Evolutionary conservation across 441 rosid species (phyloP).

Genomic region (Populus hybrid): DNA sequence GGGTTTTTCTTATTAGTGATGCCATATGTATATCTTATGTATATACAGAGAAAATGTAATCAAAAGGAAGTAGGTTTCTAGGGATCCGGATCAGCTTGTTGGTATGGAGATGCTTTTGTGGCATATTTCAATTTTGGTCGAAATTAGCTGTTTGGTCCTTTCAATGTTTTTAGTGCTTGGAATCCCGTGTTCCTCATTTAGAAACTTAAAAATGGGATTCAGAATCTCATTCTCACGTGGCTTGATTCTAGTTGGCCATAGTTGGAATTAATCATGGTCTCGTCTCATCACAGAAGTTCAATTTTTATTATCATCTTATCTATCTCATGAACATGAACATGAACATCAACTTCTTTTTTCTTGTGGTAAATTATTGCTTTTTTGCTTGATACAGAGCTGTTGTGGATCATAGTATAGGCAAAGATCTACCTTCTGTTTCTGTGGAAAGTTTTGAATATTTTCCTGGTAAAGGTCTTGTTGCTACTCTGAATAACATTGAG

Average conservation of each 20-base stretch:
- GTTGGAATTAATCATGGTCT: not conserved
- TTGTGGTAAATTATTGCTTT: slow-evolving; percentile 15
- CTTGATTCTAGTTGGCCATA: not conserved
- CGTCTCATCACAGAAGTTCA: not conserved
- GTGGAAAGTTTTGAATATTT: slow-evolving; percentile 82
- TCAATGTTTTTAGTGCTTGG: not conserved
- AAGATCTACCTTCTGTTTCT: slow-evolving; percentile 78
- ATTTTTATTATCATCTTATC: not conserved
- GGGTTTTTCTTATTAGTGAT: not conserved
- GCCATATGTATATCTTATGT: not conserved
- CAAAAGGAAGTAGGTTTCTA: not conserved
- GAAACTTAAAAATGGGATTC: not conserved
- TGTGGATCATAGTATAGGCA: slow-evolving; percentile 85
- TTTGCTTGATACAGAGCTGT: slow-evolving; percentile 70
- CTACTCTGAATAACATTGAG: slow-evolving; percentile 71
- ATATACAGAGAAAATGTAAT: not conserved
- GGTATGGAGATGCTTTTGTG: not conserved
- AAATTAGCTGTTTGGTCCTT: not conserved
- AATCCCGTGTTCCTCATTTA: not conserved
- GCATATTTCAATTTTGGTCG: not conserved
- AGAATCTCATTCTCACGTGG: not conserved
- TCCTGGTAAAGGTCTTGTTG: slow-evolving; percentile 93
- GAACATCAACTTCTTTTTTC: slow-evolving; percentile 13
- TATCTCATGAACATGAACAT: slow-evolving; percentile 12
- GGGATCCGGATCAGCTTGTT: not conserved